phyloP scores from a whole-genome alignment of 495 filamentous ascomycete genomes.

The Talaromyces proteolyticus region DNA sequence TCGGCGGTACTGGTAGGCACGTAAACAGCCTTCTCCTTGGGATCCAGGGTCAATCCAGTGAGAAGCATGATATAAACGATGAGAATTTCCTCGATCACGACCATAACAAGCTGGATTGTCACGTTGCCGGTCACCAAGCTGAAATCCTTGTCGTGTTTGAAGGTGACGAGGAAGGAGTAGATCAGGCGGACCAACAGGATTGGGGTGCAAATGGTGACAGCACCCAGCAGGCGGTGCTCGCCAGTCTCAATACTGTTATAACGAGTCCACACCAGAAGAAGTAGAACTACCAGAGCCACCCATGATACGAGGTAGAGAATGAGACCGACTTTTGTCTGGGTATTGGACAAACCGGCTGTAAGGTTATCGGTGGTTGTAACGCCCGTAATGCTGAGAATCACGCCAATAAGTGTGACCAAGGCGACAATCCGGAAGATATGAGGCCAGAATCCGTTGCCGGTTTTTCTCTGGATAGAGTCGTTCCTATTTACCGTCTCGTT shows the following conservation, averaged over 20 bases:
- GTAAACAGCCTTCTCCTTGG: not conserved
- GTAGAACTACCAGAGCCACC: constrained; percentile 12
- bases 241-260: constrained; percentile 11
- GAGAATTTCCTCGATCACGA: constrained; percentile 29
- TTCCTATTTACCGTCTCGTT: constrained; percentile 9
- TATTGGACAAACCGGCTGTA: constrained; percentile 7
- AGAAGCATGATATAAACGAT: constrained; percentile 21
- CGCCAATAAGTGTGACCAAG: constrained; percentile 13
- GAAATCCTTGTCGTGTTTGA: constrained; percentile 22
- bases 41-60: constrained; percentile 23
- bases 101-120: constrained; percentile 29
- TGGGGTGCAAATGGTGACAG: constrained; percentile 24
- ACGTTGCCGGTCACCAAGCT: constrained; percentile 22
- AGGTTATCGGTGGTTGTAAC: constrained; percentile 14
- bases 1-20: not conserved
- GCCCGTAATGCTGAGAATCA: constrained; percentile 16
- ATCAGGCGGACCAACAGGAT: constrained; percentile 33
- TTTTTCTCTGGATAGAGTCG: constrained; percentile 10
- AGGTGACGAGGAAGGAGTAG: constrained; percentile 26
- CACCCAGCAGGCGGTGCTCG: constrained; percentile 27
- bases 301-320: constrained; percentile 21
- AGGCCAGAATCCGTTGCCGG: constrained; percentile 8
- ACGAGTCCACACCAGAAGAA: not conserved
- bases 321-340: constrained; percentile 19
- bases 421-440: constrained; percentile 18